Evolutionary conservation across 306 rosid genomes (phyloP), one percentile per base, ranked within the genome.

Genomic region (Geum urbanum): DNA sequence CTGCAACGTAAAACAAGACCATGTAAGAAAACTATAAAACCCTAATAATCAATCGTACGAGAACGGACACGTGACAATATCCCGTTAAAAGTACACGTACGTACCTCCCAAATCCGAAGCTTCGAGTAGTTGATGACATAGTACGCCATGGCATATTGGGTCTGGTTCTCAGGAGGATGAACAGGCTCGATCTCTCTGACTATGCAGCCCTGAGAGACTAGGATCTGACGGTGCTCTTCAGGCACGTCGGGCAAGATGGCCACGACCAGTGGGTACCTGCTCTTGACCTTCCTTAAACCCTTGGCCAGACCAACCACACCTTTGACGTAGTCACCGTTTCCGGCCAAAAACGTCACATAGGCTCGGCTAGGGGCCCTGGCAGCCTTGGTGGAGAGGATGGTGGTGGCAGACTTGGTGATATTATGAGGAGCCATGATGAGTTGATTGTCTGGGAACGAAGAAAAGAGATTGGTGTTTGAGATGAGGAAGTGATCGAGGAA

Each of bases 91-190:
- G 16, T 41, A 9, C 22, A 24, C 27, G 39, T 79, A 89, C 96
- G 44, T 79, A 89, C 96, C 96, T 92, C 91, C 95, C 95, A 89
- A 59, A 92, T 89, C 4, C 96, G 87, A 0, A 92, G 91, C 74
- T 92, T 92, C 61, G 96, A 86, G 87, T 92, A 92, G 35, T 92
- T 92, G 84, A 88, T 90, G 77, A 90, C 98, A 51, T 89, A 92
- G 61, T 88, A 88, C 6, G 96, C 82, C 91, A 82, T 82, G 40
- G 96, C 98, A 14, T 82, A 92, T 24, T 81, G 79, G 10, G 96
- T 92, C 19, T 89, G 98, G 40, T 89, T 92, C 46, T 81, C 69
- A 0, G 96, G 98, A 0, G 98, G 98, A 63, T 87, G 58, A 0
- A 92, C 84, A 0, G 96, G 96, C 20, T 76, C 81, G 22, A 92